These are phyloP conservation scores for Pestalotiopsis fici DNA, from an alignment of 2,329 filamentous ascomycete genomes.

Conservation along the genomic window DNA sequence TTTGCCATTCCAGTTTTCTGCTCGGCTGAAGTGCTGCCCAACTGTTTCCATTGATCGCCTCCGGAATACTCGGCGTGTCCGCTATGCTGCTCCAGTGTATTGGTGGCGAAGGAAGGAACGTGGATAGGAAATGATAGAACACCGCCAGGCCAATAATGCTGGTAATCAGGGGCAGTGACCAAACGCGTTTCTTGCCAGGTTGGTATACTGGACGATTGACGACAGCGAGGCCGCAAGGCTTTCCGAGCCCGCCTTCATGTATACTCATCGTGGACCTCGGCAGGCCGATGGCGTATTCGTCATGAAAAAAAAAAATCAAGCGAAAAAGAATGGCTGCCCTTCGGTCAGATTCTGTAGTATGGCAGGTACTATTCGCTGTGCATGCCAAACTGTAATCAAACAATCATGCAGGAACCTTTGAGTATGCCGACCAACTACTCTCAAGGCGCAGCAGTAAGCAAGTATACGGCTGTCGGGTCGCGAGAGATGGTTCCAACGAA, in stretches of 20 bases:
- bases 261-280: neutral
- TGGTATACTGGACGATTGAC: neutral
- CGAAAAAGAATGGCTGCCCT: neutral
- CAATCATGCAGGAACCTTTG: neutral
- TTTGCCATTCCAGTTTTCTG: conserved; percentile 32
- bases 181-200: neutral
- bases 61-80: neutral
- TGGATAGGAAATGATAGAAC: neutral
- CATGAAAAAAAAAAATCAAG: no score
- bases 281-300: neutral
- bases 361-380: neutral
- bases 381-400: neutral
- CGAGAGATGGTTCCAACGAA: neutral
- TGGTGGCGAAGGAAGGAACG: neutral
- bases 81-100: neutral
- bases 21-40: conserved; percentile 30
- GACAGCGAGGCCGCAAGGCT: neutral
- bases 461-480: neutral
- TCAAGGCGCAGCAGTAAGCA: neutral
- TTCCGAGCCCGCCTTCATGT: neutral
- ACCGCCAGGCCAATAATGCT: neutral
- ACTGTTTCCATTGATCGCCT: conserved; percentile 8
- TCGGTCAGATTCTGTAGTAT: neutral
- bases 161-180: neutral
- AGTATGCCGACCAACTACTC: neutral